Percentiles rank a stretch among this genome's conserved stretches.
Evolutionary conservation across 2,329 filamentous ascomycete genomes (phyloP).

Genomic region (Alternaria longipes): DNA sequence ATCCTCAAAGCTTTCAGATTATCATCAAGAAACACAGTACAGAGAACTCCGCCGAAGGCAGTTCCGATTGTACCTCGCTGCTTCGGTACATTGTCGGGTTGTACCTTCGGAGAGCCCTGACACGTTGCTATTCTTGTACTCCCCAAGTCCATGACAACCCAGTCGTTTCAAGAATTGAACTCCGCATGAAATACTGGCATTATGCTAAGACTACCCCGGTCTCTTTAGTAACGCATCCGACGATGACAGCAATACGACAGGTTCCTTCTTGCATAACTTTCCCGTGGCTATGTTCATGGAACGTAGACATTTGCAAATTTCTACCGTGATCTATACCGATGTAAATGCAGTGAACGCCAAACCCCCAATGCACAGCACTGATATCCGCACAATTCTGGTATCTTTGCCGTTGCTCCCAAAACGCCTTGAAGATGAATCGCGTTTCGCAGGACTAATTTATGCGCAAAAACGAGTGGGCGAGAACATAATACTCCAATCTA

Average conservation of each 20-base stretch:
- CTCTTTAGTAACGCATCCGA: background rate
- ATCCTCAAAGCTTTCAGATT: background rate
- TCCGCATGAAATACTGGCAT: conserved; percentile 13
- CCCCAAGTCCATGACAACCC: conserved; percentile 1
- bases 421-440: conserved; percentile 12
- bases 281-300: conserved; percentile 9
- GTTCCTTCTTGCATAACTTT: no score
- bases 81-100: background rate
- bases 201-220: conserved; percentile 5
- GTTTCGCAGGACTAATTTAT: background rate
- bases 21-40: background rate
- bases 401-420: conserved; percentile 3
- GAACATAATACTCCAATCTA: background rate
- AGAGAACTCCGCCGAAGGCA: background rate
- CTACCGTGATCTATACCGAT: background rate
- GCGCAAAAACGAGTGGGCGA: background rate
- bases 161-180: conserved; percentile 9
- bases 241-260: no score
- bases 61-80: background rate
- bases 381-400: conserved; percentile 3
- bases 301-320: background rate
- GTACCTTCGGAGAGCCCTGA: background rate
- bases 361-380: conserved; percentile 7
- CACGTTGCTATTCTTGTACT: conserved; percentile 8
- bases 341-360: conserved; percentile 6